Evolutionary conservation across 345 rosid genomes (phyloP), one percentile per base, ranked within the genome.

Genomic region (Eucalyptus regnans): DNA sequence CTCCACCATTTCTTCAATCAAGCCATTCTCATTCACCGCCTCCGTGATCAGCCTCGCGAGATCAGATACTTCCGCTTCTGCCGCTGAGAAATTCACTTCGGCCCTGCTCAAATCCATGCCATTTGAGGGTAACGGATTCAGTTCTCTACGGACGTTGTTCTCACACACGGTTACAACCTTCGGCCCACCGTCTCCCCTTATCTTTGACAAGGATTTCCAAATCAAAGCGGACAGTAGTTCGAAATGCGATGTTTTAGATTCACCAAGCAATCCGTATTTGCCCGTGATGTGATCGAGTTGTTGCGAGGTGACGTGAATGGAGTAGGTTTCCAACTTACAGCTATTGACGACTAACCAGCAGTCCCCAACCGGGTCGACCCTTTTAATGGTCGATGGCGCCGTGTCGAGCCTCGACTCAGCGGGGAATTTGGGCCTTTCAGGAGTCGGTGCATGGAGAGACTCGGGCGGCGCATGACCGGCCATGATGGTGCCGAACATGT

Each of bases 291-390:
- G 89, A 12, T 90, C 90, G 1, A 94, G 92, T 50, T 92, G 96
- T 86, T 90, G 86, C 22, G 87, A 68, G 18, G 91, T 89, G 86
- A 95, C 12, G 13, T 86, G 90, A 46, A 95, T 89, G 25, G 86
- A 51, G 20, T 87, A 89, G 22, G 93, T 94, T 49, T 18, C 91
- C 92, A 94, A 91, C 76, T 91, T 93, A 44, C 91, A 23, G 86
- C 86, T 56, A 80, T 58, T 88, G 86, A 91, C 31, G 33, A 86
- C 60, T 84, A 87, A 50, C 99, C 99, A 97, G 62, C 16, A 13
- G 88, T 94, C 93, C 27, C 95, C 96, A 43, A 93, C 95, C 1
- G 95, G 94, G 62, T 92, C 93, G 48, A 95, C 92, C 87, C 71
- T 92, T 89, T 92, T 92, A 6, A 94, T 37, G 84, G 48, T 37